Evolutionary conservation across 768 basidiomycete species (phyloP).

Genomic region (Agrocybe praecox): DNA sequence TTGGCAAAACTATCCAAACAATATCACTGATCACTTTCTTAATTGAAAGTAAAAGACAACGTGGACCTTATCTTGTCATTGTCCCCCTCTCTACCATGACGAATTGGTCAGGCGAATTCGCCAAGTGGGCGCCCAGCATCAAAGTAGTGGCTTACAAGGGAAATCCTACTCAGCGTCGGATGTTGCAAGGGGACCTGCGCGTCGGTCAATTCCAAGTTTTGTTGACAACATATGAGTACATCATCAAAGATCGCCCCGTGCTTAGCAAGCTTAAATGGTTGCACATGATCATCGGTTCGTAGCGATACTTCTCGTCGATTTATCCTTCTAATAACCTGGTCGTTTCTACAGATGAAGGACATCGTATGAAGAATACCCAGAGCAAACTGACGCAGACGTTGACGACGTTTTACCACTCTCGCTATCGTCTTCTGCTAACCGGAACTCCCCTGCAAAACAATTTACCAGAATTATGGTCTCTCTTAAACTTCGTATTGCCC

Average conservation of each 20-base stretch:
- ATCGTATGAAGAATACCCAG: conserved; percentile 98
- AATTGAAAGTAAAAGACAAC: conserved; percentile 87
- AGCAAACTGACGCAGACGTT: conserved; percentile 87
- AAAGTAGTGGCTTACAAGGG: conserved; percentile 88
- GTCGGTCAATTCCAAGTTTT: conserved; percentile 88
- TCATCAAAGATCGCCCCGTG: conserved; percentile 94
- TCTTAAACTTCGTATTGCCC: conserved; percentile 93
- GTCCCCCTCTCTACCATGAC: conserved; percentile 97
- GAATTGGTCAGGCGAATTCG: conserved; percentile 96
- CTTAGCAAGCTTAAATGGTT: conserved; percentile 93
- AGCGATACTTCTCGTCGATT: not conserved
- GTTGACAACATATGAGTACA: conserved; percentile 95
- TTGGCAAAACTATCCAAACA: conserved; percentile 93
- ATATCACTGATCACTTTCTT: conserved; percentile 96
- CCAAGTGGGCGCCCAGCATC: conserved; percentile 93
- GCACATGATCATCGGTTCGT: conserved; percentile 93
- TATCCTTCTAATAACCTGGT: conserved; percentile 3
- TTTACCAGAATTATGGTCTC: conserved; percentile 92
- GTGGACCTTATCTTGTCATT: conserved; percentile 95
- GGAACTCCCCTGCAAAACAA: conserved; percentile 98
- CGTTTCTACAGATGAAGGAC: conserved; percentile 75
- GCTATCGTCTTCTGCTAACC: conserved; percentile 91
- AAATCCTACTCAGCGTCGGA: conserved; percentile 80
- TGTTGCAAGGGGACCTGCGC: conserved; percentile 76
- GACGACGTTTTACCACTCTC: conserved; percentile 89